A percentile compares a stretch with the other conserved stretches of the same genome.
These are phyloP conservation scores for Stagonosporopsis rhizophila DNA, from an alignment of 2,329 filamentous ascomycete genomes.

Conservation along the genomic window DNA sequence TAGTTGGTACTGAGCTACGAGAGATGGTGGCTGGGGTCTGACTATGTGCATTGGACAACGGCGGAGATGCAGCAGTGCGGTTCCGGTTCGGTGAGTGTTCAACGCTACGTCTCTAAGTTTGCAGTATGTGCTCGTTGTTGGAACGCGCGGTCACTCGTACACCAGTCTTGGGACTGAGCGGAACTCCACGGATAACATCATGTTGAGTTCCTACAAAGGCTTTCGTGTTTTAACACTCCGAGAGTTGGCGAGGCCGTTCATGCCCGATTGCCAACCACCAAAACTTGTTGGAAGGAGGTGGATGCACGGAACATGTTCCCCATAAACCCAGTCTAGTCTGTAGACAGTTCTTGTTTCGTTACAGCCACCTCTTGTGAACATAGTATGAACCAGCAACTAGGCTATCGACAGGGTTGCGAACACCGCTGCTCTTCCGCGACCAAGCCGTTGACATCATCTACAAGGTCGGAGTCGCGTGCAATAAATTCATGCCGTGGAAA, in stretches of 20 bases:
- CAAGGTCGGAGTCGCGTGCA: constrained; percentile 1
- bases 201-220: not conserved
- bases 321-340: constrained; percentile 13
- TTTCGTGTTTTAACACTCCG: too few species aligned
- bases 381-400: constrained; percentile 1
- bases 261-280: constrained; percentile 3
- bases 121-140: not conserved
- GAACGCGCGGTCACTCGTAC: not conserved
- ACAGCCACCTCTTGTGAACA: constrained; percentile 3
- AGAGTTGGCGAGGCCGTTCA: constrained; percentile 7
- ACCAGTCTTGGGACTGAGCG: too few species aligned
- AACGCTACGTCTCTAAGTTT: not conserved
- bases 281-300: not conserved
- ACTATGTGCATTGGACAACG: not conserved
- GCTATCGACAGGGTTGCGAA: constrained; percentile 8
- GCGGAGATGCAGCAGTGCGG: not conserved
- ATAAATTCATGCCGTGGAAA: constrained; percentile 1
- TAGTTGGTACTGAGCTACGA: not conserved
- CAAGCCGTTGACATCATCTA: constrained; percentile 18
- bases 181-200: not conserved
- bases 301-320: constrained; percentile 8
- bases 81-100: not conserved
- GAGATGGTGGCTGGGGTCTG: not conserved
- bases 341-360: constrained; percentile 19
- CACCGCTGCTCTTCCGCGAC: constrained; percentile 2